phyloP scores from a whole-genome alignment of 208 protist species.

The Wallacemonas sp. region DNA sequence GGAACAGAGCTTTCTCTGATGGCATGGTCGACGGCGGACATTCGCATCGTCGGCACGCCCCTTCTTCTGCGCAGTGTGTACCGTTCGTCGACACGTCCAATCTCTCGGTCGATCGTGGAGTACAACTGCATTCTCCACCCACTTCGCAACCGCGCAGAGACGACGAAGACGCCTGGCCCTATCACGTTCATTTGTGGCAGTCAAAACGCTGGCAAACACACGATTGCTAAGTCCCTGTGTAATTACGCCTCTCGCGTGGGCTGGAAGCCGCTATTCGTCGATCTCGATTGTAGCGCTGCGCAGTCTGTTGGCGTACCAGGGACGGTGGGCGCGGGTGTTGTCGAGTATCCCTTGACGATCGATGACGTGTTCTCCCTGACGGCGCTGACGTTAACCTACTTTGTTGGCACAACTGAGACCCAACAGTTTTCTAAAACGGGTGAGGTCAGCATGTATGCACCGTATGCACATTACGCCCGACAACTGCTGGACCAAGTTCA shows the following conservation, averaged over 20 bases:
- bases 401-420: slow-evolving; percentile 68
- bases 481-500: slow-evolving; percentile 35
- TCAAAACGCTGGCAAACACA: slow-evolving; percentile 34
- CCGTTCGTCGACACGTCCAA: slow-evolving; percentile 36
- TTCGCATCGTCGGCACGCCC: slow-evolving; percentile 62
- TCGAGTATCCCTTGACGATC: slow-evolving; percentile 69
- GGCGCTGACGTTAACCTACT: slow-evolving; percentile 60
- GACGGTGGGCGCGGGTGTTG: slow-evolving; percentile 53
- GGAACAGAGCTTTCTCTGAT: slow-evolving; percentile 47
- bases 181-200: slow-evolving; percentile 73
- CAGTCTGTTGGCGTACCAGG: slow-evolving; percentile 68
- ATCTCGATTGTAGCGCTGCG: slow-evolving; percentile 54
- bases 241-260: slow-evolving; percentile 76
- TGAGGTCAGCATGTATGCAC: slow-evolving; percentile 43
- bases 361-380: slow-evolving; percentile 61
- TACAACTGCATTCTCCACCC: slow-evolving; percentile 78
- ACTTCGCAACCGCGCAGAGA: slow-evolving; percentile 41
- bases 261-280: slow-evolving; percentile 75
- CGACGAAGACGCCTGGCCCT: slow-evolving; percentile 38
- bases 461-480: slow-evolving; percentile 64
- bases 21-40: slow-evolving; percentile 54
- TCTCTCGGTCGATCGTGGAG: slow-evolving; percentile 68
- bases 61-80: slow-evolving; percentile 61
- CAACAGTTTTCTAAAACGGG: slow-evolving; percentile 32
- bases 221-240: slow-evolving; percentile 53